These are phyloP conservation scores for Primulina huaijiensis DNA, from an alignment of 257 asterid species.

Conservation along the genomic window DNA sequence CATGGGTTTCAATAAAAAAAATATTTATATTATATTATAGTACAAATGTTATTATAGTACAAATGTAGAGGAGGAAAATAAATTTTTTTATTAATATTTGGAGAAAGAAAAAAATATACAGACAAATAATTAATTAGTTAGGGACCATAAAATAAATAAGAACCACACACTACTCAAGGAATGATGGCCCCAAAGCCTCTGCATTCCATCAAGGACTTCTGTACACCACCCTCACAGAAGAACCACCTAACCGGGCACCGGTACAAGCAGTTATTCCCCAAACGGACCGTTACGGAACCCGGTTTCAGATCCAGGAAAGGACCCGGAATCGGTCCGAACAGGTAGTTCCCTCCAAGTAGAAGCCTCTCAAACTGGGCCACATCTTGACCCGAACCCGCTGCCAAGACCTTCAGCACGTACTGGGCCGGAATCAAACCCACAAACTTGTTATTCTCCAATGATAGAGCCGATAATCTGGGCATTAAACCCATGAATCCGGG, in stretches of 20 bases:
- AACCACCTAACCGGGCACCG: conserved; percentile 72
- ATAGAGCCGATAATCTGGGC: conserved; percentile 64
- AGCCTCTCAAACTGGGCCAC: conserved; percentile 60
- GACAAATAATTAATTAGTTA: not conserved
- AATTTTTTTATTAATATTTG: too few relatives aligned
- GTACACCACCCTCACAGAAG: conserved; percentile 81
- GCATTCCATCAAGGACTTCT: conserved; percentile 65
- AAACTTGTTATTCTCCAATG: conserved; percentile 60
- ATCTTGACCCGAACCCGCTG: conserved; percentile 45
- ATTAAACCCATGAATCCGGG: conserved; percentile 76
- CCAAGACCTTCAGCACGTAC: conserved; percentile 44
- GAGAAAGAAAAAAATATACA: too few relatives aligned
- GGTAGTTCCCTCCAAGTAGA: conserved; percentile 71
- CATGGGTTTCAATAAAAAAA: too few relatives aligned
- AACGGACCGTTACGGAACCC: conserved; percentile 57
- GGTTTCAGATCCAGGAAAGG: conserved; percentile 60
- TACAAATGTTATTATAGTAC: too few relatives aligned
- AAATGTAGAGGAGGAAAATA: too few relatives aligned
- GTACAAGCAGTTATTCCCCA: conserved; percentile 84
- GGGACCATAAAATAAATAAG: conserved; percentile 30
- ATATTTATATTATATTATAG: too few relatives aligned
- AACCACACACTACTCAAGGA: conserved; percentile 42
- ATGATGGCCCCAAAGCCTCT: conserved; percentile 62
- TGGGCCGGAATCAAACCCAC: conserved; percentile 64
- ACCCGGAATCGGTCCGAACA: conserved; percentile 78